These are phyloP conservation scores for Monilinia aucupariae DNA, from an alignment of 2,329 filamentous ascomycete genomes.

Conservation along the genomic window DNA sequence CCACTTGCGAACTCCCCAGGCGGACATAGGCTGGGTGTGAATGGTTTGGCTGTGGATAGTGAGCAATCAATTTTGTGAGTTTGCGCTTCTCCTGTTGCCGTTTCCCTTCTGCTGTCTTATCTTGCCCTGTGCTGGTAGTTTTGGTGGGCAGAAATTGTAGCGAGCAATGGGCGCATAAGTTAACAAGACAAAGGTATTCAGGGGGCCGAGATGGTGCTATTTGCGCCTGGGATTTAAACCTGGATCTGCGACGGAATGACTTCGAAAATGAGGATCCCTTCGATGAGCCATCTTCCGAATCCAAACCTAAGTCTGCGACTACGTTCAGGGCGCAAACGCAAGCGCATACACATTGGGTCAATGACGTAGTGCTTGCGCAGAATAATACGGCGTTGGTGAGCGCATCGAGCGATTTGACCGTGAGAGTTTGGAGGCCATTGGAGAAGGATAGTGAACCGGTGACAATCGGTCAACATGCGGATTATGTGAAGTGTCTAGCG, in stretches of 20 bases:
- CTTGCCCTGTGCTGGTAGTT: conserved; percentile 15
- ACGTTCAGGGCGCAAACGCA: conserved; percentile 58
- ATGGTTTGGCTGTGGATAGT: conserved; percentile 83
- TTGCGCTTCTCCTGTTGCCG: background rate
- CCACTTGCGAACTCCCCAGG: conserved; percentile 68
- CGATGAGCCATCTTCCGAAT: conserved; percentile 30
- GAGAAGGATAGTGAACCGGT: conserved; percentile 58
- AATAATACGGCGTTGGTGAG: conserved; percentile 62
- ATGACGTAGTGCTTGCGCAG: conserved; percentile 64
- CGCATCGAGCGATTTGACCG: conserved; percentile 67
- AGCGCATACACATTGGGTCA: conserved; percentile 75
- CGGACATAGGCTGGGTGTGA: conserved; percentile 89
- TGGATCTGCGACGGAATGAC: conserved; percentile 48
- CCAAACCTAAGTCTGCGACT: conserved; percentile 45
- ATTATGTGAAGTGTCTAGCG: conserved; percentile 94
- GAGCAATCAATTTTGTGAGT: conserved; percentile 76
- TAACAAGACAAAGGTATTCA: conserved; percentile 63
- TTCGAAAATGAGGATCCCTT: conserved; percentile 30
- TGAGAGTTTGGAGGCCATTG: conserved; percentile 73
- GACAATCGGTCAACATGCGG: conserved; percentile 85
- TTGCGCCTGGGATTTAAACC: conserved; percentile 88
- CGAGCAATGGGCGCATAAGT: conserved; percentile 17
- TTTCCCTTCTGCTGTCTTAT: background rate
- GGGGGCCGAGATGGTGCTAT: conserved; percentile 92
- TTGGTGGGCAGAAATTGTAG: background rate